phyloP scores from a whole-genome alignment of 1,284 basidiomycete genomes.

The Phaffia rhodozyma region DNA sequence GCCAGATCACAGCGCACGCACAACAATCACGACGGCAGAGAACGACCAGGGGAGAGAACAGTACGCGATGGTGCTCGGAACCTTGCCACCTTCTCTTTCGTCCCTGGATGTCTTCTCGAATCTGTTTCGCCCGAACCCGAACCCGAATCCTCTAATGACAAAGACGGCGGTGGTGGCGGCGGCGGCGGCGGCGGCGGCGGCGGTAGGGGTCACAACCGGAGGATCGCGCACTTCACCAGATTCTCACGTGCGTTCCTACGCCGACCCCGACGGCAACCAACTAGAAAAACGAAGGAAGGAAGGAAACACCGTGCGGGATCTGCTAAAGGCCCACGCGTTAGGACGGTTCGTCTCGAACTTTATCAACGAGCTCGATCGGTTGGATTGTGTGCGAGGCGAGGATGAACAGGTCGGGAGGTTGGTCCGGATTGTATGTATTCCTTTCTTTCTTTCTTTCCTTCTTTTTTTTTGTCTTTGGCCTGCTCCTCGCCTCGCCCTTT shows the following conservation, averaged over 20 bases:
- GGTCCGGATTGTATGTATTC: conserved; percentile 48
- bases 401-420: conserved; percentile 59
- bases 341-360: conserved; percentile 54
- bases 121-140: conserved; percentile 45
- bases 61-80: conserved; percentile 49
- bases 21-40: neutral
- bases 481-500: neutral
- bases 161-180: too few relatives aligned
- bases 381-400: conserved; percentile 51
- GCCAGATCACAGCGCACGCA: conserved; percentile 9
- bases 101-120: conserved; percentile 58
- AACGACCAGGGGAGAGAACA: conserved; percentile 14
- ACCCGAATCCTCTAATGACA: too few relatives aligned
- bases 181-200: too few relatives aligned
- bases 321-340: conserved; percentile 50
- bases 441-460: neutral
- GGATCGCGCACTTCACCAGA: conserved; percentile 37
- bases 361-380: conserved; percentile 53
- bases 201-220: neutral
- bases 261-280: too few relatives aligned
- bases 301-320: conserved; percentile 42
- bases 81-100: conserved; percentile 53
- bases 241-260: too few relatives aligned
- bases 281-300: too few relatives aligned
- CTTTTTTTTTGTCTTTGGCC: neutral